phyloP scores from a whole-genome alignment of 108 stramenopile genomes.

The Nitzschia sp. region DNA sequence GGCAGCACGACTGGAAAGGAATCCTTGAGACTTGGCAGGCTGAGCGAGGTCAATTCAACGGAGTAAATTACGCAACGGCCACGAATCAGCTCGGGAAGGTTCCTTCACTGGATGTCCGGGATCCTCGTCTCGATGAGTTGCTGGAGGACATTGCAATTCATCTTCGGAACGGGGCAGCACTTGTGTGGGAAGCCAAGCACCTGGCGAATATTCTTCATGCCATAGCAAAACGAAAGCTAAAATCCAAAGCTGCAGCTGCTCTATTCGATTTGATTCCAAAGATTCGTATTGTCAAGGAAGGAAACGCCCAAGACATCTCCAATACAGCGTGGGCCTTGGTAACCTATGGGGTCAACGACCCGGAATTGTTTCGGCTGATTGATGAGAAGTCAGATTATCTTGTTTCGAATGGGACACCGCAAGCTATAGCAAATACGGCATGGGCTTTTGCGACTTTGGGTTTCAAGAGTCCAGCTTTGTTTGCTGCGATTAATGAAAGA shows the following conservation, averaged over 20 bases:
- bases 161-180: background rate
- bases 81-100: slow-evolving; percentile 14
- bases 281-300: background rate
- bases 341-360: background rate
- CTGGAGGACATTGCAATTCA: slow-evolving; percentile 5
- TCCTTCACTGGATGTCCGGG: background rate
- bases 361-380: background rate
- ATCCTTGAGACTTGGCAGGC: background rate
- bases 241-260: slow-evolving; percentile 2
- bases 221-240: slow-evolving; percentile 8
- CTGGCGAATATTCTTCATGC: slow-evolving; percentile 22
- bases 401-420: too few relatives aligned
- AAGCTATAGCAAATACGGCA: too few relatives aligned
- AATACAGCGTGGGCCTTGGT: slow-evolving; percentile 23
- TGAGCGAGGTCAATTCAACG: slow-evolving; percentile 16
- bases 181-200: too few relatives aligned
- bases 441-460: too few relatives aligned
- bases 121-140: slow-evolving; percentile 10
- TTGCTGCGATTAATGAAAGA: too few relatives aligned
- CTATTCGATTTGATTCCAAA: background rate
- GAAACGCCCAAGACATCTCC: slow-evolving; percentile 2
- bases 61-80: slow-evolving; percentile 21
- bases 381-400: background rate
- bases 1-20: background rate
- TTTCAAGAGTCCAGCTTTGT: too few relatives aligned